Evolutionary conservation across 2,329 filamentous ascomycete species (phyloP), one percentile per base, ranked within the genome.

Genomic region (Fusarium sterilihyphosum): DNA sequence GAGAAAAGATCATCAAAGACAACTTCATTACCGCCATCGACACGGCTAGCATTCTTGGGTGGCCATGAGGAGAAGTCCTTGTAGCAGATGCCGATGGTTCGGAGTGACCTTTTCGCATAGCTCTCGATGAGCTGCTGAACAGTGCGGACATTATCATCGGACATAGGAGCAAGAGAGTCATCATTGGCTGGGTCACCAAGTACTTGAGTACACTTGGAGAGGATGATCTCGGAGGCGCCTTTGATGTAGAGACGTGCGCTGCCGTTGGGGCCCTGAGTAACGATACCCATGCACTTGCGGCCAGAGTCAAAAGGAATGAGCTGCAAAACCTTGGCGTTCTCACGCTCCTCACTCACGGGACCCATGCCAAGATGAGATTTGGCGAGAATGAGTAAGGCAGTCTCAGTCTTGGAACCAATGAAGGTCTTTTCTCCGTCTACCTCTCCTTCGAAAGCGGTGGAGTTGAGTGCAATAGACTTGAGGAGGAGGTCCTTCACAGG

Each of bases 31-130:
- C 92, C 87, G 31, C 85, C 86, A 47, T 88, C 88, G n/a, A 82
- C 81, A 9, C 84, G 86, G 56, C 85, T 89, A 22, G 88, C 89
- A 54, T 88, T 87, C 69, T 86, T 88, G 9, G 94, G 94, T 38
- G 95, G 95, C 95, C 95, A 98, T 61, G 89, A 88, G 31, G 93
- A 89, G 75, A 96, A 97, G 77, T 98, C 95, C 64, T 91, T 92
- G 83, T 94, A 97, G 61, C 94, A 87, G 73, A 97, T 88, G 49
- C 92, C 94, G 76, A 98, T 97, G 3, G 95, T 97, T 72, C 95
- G 90, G 38, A 98, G 87, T 13, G 94, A 97, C 24, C 92, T 89
- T 33, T 89, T 90, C 16, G 95, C 95, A 80, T 97, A 98, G 53
- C 87, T 89, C 71, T 92, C 90, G 76, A 97, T 97, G 54, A 94